Evolutionary conservation across 179 eudicot species (phyloP).

Genomic region (Silene coronaria): DNA sequence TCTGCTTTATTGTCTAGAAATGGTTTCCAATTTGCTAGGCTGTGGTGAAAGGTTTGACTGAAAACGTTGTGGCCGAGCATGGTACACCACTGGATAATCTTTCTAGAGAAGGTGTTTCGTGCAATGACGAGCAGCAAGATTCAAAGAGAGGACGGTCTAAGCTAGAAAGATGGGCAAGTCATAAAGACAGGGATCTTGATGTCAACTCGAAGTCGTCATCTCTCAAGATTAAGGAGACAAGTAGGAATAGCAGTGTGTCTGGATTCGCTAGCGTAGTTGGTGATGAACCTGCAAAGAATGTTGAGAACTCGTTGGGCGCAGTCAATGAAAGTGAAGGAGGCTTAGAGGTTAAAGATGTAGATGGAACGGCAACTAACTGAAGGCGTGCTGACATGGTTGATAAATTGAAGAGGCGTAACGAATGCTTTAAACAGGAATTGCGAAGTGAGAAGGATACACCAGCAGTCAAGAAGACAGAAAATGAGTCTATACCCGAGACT

Average conservation of each 20-base stretch:
- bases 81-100: slow-evolving; percentile 33
- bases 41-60: slow-evolving; percentile 40
- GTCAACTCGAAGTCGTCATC: slow-evolving; percentile 38
- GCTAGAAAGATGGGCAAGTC: slow-evolving; percentile 90
- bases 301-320: slow-evolving; percentile 31
- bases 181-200: slow-evolving; percentile 60
- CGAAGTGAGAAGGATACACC: slow-evolving; percentile 63
- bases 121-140: slow-evolving; percentile 52
- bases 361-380: slow-evolving; percentile 17
- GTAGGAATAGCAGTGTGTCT: slow-evolving; percentile 28
- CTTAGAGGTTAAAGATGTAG: slow-evolving; percentile 22
- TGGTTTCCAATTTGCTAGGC: slow-evolving; percentile 41
- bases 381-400: slow-evolving; percentile 63
- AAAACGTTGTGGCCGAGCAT: slow-evolving; percentile 31
- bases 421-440: slow-evolving; percentile 85
- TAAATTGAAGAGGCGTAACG: slow-evolving; percentile 77
- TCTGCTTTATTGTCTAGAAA: slow-evolving; percentile 21
- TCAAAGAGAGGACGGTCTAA: slow-evolving; percentile 78
- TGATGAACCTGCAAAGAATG: slow-evolving; percentile 37
- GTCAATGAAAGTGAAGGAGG: slow-evolving; percentile 36
- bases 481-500: slow-evolving; percentile 47
- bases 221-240: slow-evolving; percentile 35
- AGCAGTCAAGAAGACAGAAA: slow-evolving; percentile 45
- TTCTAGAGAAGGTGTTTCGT: slow-evolving; percentile 42
- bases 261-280: slow-evolving; percentile 27